Evolutionary conservation across 2,329 filamentous ascomycete genomes (phyloP).

Genomic region (Colletotrichum australisinense): DNA sequence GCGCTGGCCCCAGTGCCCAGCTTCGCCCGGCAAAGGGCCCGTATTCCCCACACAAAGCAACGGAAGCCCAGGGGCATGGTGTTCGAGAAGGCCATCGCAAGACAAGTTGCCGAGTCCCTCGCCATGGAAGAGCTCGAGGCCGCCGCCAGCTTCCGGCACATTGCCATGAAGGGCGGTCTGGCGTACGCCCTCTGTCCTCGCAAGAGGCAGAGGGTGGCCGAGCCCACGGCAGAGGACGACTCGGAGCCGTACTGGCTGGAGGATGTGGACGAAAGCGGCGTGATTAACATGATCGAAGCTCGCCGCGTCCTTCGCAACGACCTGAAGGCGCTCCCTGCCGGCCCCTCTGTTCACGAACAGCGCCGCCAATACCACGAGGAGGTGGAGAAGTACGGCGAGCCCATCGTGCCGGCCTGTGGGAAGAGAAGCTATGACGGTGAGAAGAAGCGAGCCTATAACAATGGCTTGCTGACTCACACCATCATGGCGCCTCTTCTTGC

Average conservation of each 20-base stretch:
- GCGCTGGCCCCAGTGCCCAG: not conserved
- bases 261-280: conserved; percentile 9
- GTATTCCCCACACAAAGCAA: conserved; percentile 7
- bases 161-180: conserved; percentile 17
- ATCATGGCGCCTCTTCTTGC: conserved; percentile 24
- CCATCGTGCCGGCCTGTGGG: not conserved
- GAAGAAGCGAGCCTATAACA: conserved; percentile 27
- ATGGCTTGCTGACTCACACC: conserved; percentile 21
- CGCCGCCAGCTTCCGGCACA: conserved; percentile 6
- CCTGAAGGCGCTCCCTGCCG: conserved; percentile 8
- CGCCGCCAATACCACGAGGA: conserved; percentile 14
- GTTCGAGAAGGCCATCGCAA: conserved; percentile 15
- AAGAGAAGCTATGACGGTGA: conserved; percentile 25
- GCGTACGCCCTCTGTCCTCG: conserved; percentile 24
- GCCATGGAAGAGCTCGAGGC: conserved; percentile 25
- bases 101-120: conserved; percentile 6
- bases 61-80: not conserved
- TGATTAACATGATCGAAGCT: conserved; percentile 20
- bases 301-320: conserved; percentile 24
- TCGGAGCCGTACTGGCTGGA: conserved; percentile 14
- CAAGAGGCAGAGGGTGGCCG: conserved; percentile 13
- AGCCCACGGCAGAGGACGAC: not conserved
- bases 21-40: not conserved
- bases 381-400: conserved; percentile 22
- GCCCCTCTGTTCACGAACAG: conserved; percentile 11